Percentiles rank a stretch among this genome's conserved stretches.
Evolutionary conservation across 345 rosid species (phyloP).

Genomic region (Abelmoschus esculentus): DNA sequence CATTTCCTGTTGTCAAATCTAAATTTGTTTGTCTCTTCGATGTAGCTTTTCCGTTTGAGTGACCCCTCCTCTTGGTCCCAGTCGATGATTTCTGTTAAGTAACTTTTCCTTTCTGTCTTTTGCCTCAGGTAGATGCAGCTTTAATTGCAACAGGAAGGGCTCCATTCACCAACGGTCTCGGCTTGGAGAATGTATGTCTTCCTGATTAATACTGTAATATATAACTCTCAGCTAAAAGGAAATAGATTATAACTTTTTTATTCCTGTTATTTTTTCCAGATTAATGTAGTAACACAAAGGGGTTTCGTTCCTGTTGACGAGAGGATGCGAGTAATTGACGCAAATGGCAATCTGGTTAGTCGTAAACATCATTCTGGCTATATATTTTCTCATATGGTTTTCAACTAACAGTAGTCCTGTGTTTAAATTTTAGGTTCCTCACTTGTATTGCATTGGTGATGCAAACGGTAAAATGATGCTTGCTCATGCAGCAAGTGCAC

Average conservation of each 20-base stretch:
- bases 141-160: slow-evolving; percentile 99
- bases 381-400: not conserved
- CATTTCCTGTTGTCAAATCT: not conserved
- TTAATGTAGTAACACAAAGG: slow-evolving; percentile 78
- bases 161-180: slow-evolving; percentile 95
- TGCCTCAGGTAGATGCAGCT: slow-evolving; percentile 85
- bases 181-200: slow-evolving; percentile 74
- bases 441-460: slow-evolving; percentile 92
- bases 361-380: slow-evolving; percentile 1
- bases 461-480: slow-evolving; percentile 99
- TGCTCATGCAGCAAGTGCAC: slow-evolving; percentile 99
- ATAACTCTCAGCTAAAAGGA: not conserved
- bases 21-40: not conserved
- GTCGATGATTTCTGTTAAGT: not conserved
- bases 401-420: slow-evolving; percentile 6
- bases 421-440: slow-evolving; percentile 55
- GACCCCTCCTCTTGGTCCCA: too few species aligned
- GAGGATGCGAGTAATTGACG: slow-evolving; percentile 80
- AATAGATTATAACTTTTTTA: not conserved
- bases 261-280: slow-evolving; percentile 28
- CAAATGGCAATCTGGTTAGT: slow-evolving; percentile 67
- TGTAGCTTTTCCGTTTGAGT: not conserved
- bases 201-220: slow-evolving; percentile 3
- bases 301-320: slow-evolving; percentile 96
- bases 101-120: not conserved